Evolutionary conservation across 345 rosid species (phyloP).

Genomic region (Psidium guajava): DNA sequence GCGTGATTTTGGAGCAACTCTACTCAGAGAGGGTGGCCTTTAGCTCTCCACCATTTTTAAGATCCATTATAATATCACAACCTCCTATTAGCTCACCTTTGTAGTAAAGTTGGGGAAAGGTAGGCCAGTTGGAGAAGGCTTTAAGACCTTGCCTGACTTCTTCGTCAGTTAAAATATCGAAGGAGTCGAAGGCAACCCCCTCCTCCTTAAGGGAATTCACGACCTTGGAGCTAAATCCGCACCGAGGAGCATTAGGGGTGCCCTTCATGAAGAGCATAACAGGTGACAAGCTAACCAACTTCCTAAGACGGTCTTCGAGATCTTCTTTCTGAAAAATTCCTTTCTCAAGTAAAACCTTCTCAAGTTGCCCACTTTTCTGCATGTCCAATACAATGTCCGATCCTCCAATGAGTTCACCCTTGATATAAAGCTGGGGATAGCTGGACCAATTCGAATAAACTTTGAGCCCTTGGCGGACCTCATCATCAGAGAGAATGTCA

Average conservation of each 20-base stretch:
- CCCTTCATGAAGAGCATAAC: conserved; percentile 99
- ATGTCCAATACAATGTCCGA: conserved; percentile 86
- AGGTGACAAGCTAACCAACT: conserved; percentile 46
- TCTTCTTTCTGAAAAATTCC: conserved; percentile 38
- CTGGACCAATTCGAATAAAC: conserved; percentile 96
- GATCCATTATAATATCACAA: conserved; percentile 82
- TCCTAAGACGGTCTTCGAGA: conserved; percentile 54
- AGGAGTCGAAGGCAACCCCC: conserved; percentile 59
- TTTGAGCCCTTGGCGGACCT: conserved; percentile 91
- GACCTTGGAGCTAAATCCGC: conserved; percentile 95
- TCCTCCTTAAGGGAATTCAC: conserved; percentile 70
- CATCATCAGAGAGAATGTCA: conserved; percentile 68
- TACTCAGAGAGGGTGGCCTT: conserved; percentile 72
- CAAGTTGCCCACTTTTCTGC: conserved; percentile 92
- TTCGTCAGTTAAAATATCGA: conserved; percentile 70
- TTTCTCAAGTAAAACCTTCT: conserved; percentile 48
- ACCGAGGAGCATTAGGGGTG: conserved; percentile 69
- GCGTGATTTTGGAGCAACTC: neutral
- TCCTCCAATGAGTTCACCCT: conserved; percentile 81
- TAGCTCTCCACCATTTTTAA: conserved; percentile 57
- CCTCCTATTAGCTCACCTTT: conserved; percentile 98
- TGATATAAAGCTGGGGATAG: conserved; percentile 80
- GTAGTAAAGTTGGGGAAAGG: conserved; percentile 88
- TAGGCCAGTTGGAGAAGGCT: conserved; percentile 89
- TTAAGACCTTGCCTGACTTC: conserved; percentile 95